A percentile compares a stretch with the other conserved stretches of the same genome.
phyloP scores from a whole-genome alignment of 108 stramenopile genomes.

The Cylindrotheca closterium region DNA sequence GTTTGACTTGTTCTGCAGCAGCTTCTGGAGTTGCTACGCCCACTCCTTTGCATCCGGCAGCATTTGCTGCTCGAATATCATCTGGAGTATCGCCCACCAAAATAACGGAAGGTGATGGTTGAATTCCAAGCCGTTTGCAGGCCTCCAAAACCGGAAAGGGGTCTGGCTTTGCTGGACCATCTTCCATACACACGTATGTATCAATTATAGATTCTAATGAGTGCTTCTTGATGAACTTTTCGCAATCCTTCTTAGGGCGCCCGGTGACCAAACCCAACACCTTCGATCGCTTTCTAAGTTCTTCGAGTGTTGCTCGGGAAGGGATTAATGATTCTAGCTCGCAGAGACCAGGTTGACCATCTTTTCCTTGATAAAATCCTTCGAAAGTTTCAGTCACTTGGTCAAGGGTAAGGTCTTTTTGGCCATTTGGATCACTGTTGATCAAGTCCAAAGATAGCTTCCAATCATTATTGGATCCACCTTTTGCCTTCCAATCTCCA shows the following conservation, averaged over 20 bases:
- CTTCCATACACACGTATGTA: constrained; percentile 86
- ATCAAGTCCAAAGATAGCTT: constrained; percentile 74
- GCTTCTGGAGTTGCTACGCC: constrained; percentile 88
- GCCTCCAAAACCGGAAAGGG: constrained; percentile 69
- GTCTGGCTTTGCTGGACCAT: constrained; percentile 90
- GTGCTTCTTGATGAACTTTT: constrained; percentile 72
- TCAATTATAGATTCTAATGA: constrained; percentile 53
- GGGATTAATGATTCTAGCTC: constrained; percentile 80
- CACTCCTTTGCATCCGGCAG: constrained; percentile 70
- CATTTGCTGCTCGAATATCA: constrained; percentile 77
- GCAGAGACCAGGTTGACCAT: constrained; percentile 44
- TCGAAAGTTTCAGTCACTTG: constrained; percentile 87
- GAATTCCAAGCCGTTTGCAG: constrained; percentile 53
- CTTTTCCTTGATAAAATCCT: constrained; percentile 77
- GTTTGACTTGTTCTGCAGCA: constrained; percentile 33
- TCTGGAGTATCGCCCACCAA: constrained; percentile 93
- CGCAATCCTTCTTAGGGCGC: constrained; percentile 79
- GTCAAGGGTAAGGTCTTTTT: constrained; percentile 61
- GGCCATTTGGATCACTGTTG: constrained; percentile 48
- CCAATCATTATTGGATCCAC: constrained; percentile 94
- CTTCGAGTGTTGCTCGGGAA: constrained; percentile 51
- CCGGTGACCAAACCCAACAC: constrained; percentile 86
- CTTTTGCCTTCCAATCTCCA: constrained; percentile 72
- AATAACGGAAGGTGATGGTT: constrained; percentile 42
- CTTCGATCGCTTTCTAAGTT: constrained; percentile 49